A percentile compares a stretch with the other conserved stretches of the same genome.
These are phyloP conservation scores for Phytophthora macrochlamydospora DNA, from an alignment of 352 stramenopile genomes.

Conservation along the genomic window DNA sequence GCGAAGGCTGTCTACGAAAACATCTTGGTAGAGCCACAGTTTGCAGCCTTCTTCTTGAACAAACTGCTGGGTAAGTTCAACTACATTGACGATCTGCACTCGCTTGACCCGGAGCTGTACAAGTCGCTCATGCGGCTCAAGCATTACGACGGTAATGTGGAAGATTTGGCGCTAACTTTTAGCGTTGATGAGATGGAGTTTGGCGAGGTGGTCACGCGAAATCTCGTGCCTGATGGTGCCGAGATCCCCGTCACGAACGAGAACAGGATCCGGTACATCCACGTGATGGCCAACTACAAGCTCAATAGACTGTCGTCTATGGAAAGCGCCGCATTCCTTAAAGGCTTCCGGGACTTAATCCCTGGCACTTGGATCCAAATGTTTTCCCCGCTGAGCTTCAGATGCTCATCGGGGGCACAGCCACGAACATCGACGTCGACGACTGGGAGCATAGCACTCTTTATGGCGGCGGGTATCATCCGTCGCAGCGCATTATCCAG, in stretches of 20 bases:
- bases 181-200: slow-evolving; percentile 85
- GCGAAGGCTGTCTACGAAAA: slow-evolving; percentile 97
- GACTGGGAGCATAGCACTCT: slow-evolving; percentile 93
- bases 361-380: slow-evolving; percentile 80
- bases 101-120: slow-evolving; percentile 95
- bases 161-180: slow-evolving; percentile 95
- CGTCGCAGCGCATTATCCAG: slow-evolving; percentile 65
- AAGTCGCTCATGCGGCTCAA: slow-evolving; percentile 97
- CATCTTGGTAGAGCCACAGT: slow-evolving; percentile 96
- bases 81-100: slow-evolving; percentile 92
- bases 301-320: slow-evolving; percentile 88
- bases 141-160: slow-evolving; percentile 92
- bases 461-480: slow-evolving; percentile 96
- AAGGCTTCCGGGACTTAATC: slow-evolving; percentile 79
- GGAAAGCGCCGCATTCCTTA: slow-evolving; percentile 68
- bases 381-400: slow-evolving; percentile 94
- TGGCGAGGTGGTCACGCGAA: slow-evolving; percentile 55
- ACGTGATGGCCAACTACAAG: slow-evolving; percentile 97
- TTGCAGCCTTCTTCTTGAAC: slow-evolving; percentile 97
- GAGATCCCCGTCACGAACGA: slow-evolving; percentile 91
- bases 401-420: slow-evolving; percentile 91
- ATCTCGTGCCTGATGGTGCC: slow-evolving; percentile 88
- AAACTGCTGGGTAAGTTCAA: slow-evolving; percentile 93
- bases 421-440: slow-evolving; percentile 94
- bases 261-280: slow-evolving; percentile 97